Evolutionary conservation across 169 alveolate species (phyloP).

Genomic region (Plasmodium sp.): DNA sequence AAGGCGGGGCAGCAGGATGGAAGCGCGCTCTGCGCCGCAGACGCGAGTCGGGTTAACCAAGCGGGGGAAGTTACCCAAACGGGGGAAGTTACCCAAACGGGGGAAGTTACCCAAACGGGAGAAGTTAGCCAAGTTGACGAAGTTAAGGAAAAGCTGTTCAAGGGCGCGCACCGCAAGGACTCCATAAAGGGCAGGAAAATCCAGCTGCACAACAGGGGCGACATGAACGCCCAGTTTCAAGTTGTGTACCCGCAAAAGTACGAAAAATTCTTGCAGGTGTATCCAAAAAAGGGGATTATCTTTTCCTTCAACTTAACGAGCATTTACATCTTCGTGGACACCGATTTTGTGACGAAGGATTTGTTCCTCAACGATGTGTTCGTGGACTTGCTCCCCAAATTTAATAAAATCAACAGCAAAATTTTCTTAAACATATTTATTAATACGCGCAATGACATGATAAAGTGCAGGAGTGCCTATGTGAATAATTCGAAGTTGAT

Average conservation of each 20-base stretch:
- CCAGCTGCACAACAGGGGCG: constrained; percentile 64
- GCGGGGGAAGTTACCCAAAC: too few relatives aligned
- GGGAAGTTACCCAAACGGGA: neutral
- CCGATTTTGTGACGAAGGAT: constrained; percentile 28
- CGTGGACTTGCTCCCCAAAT: constrained; percentile 60
- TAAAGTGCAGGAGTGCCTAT: neutral
- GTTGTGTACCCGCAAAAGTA: constrained; percentile 34
- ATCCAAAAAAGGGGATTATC: constrained; percentile 73
- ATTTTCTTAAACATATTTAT: constrained; percentile 34
- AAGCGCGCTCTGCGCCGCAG: neutral
- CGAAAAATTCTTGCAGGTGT: constrained; percentile 24
- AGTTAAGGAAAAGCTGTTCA: constrained; percentile 36
- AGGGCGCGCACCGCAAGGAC: constrained; percentile 5
- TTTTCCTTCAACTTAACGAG: constrained; percentile 42
- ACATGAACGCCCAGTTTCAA: constrained; percentile 67
- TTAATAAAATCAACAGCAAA: constrained; percentile 54
- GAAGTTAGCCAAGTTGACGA: constrained; percentile 14
- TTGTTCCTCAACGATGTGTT: constrained; percentile 32
- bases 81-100: neutral
- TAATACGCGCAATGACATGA: neutral
- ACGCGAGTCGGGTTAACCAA: neutral
- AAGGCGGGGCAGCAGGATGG: neutral
- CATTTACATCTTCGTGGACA: constrained; percentile 56
- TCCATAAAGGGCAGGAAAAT: constrained; percentile 29
- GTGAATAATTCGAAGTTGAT: neutral